These are phyloP conservation scores for Boletus reticuloceps DNA, from an alignment of 768 basidiomycete species.

Conservation along the genomic window DNA sequence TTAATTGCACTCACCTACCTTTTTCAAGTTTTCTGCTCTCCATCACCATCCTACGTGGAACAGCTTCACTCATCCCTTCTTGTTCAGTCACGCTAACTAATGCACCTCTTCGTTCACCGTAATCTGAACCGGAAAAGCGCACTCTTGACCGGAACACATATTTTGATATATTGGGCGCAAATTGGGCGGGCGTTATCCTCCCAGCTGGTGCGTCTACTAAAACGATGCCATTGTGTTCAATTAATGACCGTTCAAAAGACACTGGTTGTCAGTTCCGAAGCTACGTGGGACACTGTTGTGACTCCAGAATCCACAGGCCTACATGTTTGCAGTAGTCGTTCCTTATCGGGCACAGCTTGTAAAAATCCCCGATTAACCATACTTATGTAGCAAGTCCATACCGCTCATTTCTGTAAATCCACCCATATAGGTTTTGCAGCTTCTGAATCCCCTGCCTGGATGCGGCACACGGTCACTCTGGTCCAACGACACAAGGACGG, in stretches of 20 bases:
- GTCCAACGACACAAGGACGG: conserved; percentile 1
- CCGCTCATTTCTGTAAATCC: conserved; percentile 21
- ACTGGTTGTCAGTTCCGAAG: too few species aligned
- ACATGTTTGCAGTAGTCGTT: background rate
- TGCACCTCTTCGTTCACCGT: background rate
- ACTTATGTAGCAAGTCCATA: background rate
- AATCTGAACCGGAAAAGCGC: background rate
- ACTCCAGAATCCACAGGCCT: too few species aligned
- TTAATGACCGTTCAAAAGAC: too few species aligned
- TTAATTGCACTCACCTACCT: too few species aligned
- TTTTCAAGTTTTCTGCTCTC: background rate
- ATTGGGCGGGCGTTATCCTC: too few species aligned
- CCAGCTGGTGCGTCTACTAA: too few species aligned
- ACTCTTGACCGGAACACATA: background rate
- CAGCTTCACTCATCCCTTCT: background rate
- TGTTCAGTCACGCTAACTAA: conserved; percentile 7
- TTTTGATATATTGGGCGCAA: too few species aligned
- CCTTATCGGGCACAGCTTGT: too few species aligned
- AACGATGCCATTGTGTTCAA: too few species aligned
- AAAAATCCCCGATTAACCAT: too few species aligned
- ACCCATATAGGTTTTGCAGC: conserved; percentile 34
- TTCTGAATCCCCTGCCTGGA: conserved; percentile 26
- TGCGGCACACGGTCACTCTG: conserved; percentile 2
- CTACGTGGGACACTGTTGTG: too few species aligned
- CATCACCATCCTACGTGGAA: background rate